Percentiles rank a stretch among this genome's conserved stretches.
Evolutionary conservation across 495 filamentous ascomycete genomes (phyloP).

Genomic region (Bacidia gigantensis): DNA sequence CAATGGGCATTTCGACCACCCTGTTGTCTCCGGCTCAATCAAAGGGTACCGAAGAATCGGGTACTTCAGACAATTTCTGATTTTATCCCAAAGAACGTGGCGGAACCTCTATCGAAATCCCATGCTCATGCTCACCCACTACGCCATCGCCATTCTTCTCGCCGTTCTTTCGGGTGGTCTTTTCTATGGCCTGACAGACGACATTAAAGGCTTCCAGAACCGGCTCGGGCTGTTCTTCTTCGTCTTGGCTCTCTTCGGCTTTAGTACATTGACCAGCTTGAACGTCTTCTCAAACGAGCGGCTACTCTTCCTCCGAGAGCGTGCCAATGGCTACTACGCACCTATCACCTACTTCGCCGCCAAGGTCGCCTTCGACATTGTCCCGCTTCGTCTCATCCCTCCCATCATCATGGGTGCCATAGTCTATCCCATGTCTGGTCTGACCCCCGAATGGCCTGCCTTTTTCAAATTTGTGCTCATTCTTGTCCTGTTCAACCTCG

Average conservation of each 20-base stretch:
- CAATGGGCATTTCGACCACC: slow-evolving; percentile 43
- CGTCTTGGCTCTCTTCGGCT: slow-evolving; percentile 86
- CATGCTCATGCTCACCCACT: slow-evolving; percentile 97
- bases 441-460: slow-evolving; percentile 66
- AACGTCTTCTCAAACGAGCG: slow-evolving; percentile 90
- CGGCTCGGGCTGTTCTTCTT: slow-evolving; percentile 98
- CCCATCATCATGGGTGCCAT: slow-evolving; percentile 95
- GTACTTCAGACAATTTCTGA: slow-evolving; percentile 65
- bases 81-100: slow-evolving; percentile 87
- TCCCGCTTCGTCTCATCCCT: slow-evolving; percentile 84
- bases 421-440: slow-evolving; percentile 96
- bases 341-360: slow-evolving; percentile 92
- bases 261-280: slow-evolving; percentile 85
- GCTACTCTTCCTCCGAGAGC: slow-evolving; percentile 82
- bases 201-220: slow-evolving; percentile 97
- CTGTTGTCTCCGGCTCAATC: slow-evolving; percentile 36
- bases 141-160: slow-evolving; percentile 92
- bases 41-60: slow-evolving; percentile 75
- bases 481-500: slow-evolving; percentile 88
- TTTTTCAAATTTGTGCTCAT: slow-evolving; percentile 89
- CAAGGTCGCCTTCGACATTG: slow-evolving; percentile 90
- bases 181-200: slow-evolving; percentile 90
- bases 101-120: slow-evolving; percentile 95
- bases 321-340: slow-evolving; percentile 96
- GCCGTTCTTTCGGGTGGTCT: slow-evolving; percentile 89